A percentile compares a stretch with the other conserved stretches of the same genome.
Conservation (phyloP, 192 early-diverging fungal genomes). For the Rhizophagus sp. region DNA sequence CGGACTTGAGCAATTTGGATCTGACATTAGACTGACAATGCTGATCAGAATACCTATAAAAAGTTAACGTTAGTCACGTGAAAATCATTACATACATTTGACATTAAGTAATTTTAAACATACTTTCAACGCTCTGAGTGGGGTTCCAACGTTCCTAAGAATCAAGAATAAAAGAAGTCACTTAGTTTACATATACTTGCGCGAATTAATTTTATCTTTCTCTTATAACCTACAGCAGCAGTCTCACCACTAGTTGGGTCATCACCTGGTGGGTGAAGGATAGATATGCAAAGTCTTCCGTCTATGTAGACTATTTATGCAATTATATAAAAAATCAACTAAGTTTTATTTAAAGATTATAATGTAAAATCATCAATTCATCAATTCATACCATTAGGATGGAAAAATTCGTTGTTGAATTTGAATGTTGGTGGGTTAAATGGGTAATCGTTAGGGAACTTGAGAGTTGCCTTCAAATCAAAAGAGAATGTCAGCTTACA, state of each 20-base stretch:
- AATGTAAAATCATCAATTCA: not conserved
- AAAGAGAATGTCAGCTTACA: not conserved
- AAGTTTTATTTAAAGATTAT: not conserved
- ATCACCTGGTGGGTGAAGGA: slow-evolving; percentile 92
- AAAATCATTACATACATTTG: not conserved
- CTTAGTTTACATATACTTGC: not conserved
- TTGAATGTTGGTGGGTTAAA: slow-evolving; percentile 89
- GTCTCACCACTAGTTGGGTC: slow-evolving; percentile 83
- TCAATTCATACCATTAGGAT: slow-evolving; percentile 69
- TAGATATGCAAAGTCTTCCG: slow-evolving; percentile 93
- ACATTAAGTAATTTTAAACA: not conserved
- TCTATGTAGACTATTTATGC: slow-evolving; percentile 73
- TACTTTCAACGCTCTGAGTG: slow-evolving; percentile 54
- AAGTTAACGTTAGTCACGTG: not conserved
- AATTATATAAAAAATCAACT: not conserved
- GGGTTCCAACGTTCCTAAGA: slow-evolving; percentile 79
- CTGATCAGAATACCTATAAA: slow-evolving; percentile 48
- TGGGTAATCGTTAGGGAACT: slow-evolving; percentile 90
- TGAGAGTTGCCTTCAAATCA: slow-evolving; percentile 63
- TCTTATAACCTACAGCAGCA: slow-evolving; percentile 50
- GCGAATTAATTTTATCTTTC: not conserved
- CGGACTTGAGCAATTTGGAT: slow-evolving; percentile 55
- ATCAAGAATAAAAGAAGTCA: not conserved
- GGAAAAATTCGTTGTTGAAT: slow-evolving; percentile 88
- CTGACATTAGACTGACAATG: slow-evolving; percentile 47